Evolutionary conservation across 208 protist species (phyloP).

Genomic region (Trypanosoma mega): DNA sequence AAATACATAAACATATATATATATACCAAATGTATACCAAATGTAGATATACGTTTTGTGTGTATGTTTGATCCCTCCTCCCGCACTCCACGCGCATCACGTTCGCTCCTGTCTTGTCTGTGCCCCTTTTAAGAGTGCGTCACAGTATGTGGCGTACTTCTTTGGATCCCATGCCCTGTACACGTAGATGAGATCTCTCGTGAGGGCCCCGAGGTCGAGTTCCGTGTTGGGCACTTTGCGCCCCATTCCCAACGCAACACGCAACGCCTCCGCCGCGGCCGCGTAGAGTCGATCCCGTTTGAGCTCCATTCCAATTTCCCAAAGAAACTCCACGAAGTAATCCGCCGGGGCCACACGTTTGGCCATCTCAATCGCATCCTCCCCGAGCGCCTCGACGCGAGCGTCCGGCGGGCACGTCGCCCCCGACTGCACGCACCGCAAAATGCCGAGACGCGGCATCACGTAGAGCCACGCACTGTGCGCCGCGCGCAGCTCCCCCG

Average conservation of each 20-base stretch:
- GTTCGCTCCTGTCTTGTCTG: too few relatives aligned
- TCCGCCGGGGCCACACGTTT: conserved; percentile 40
- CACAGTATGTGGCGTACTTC: conserved; percentile 57
- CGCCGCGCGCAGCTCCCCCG: conserved; percentile 35
- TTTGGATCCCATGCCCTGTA: conserved; percentile 60
- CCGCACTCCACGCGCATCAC: too few relatives aligned
- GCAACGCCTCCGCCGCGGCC: conserved; percentile 42
- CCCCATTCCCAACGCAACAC: conserved; percentile 35
- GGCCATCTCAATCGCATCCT: conserved; percentile 51
- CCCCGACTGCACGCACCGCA: conserved; percentile 50
- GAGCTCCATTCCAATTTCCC: conserved; percentile 79
- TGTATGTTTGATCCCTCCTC: too few relatives aligned
- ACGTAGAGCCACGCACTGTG: conserved; percentile 59
- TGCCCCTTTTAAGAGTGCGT: conserved; percentile 29
- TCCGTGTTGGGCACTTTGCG: conserved; percentile 31
- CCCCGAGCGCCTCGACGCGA: conserved; percentile 31
- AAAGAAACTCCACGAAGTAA: conserved; percentile 72
- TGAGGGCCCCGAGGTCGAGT: conserved; percentile 43
- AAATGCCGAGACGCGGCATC: conserved; percentile 50
- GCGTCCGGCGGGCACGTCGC: neutral
- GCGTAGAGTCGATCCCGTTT: conserved; percentile 38
- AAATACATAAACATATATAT: too few relatives aligned
- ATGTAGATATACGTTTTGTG: too few relatives aligned
- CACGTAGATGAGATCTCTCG: conserved; percentile 40
- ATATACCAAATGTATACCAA: too few relatives aligned